Evolutionary conservation across 768 basidiomycete genomes (phyloP), one percentile per base, ranked within the genome.

Genomic region (Calocybe gangraenosa): DNA sequence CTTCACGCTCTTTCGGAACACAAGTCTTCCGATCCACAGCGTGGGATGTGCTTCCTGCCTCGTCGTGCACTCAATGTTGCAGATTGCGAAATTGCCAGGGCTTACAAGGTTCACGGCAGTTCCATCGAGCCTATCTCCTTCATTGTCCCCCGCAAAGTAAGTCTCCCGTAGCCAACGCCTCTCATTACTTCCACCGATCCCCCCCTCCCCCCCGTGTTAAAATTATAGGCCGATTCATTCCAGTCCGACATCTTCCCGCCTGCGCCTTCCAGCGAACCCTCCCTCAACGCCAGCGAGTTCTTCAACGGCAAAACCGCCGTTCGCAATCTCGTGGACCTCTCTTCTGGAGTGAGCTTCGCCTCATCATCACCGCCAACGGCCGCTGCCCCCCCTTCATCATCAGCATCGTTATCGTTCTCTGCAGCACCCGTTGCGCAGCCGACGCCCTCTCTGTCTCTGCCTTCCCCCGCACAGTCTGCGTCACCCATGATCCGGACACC

Each of bases 171-270:
- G 11, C 11, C 25, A 28, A 28, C 25, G 11, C 11, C 5, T 11
- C 25, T 7, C 15, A 8, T 22, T 46, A n/a, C 21, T 19, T 45
- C 22, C n/a, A 17, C 30, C n/a, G n/a, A 17, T 17, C 21, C 15
- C 17, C 36, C 36, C 23, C 40, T 37, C 34, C 22, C 43, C 37
- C 42, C 37, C n/a, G n/a, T n/a, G n/a, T n/a, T n/a, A n/a, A n/a
- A 35, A 50, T 19, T 48, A 33, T 61, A 92, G 89, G 78, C 93
- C 30, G 93, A 98, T 47, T 82, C 84, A 3, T 98, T 97, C 89
- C 95, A 98, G 65, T 84, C 92, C 11, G 95, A 97, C 64, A 95
- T 98, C 63, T 98, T 81, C 75, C 95, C 96, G 3, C 89, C 91
- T 7, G 95, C 92, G 0, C 82, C 82, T 0, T 90, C 92, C 3